Evolutionary conservation across 306 rosid species (phyloP).

Genomic region (Prunus mongolica): DNA sequence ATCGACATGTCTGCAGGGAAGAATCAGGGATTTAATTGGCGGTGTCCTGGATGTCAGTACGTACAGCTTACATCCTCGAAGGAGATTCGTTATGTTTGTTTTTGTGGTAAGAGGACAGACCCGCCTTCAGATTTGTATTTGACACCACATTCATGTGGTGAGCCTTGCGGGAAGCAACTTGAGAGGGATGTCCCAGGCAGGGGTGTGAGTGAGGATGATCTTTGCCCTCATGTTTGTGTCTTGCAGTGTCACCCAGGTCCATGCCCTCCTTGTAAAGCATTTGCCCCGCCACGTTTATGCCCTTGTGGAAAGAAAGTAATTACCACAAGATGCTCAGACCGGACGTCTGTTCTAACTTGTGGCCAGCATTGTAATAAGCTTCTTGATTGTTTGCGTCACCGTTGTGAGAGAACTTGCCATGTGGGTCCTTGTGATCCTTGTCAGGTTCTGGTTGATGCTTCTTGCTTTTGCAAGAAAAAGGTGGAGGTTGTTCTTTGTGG

Average conservation of each 20-base stretch:
- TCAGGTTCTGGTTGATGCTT: slow-evolving; percentile 54
- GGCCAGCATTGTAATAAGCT: slow-evolving; percentile 76
- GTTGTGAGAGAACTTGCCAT: slow-evolving; percentile 63
- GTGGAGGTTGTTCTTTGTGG: slow-evolving; percentile 65
- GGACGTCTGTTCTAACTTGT: slow-evolving; percentile 72
- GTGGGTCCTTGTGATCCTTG: slow-evolving; percentile 85
- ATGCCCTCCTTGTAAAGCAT: slow-evolving; percentile 91
- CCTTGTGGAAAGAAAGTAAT: slow-evolving; percentile 87
- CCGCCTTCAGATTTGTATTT: slow-evolving; percentile 89
- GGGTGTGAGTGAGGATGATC: slow-evolving; percentile 58
- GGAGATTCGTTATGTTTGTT: slow-evolving; percentile 84
- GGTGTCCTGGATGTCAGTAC: slow-evolving; percentile 96
- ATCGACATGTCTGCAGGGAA: slow-evolving; percentile 65
- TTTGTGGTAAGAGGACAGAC: slow-evolving; percentile 83
- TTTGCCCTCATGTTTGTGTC: slow-evolving; percentile 87
- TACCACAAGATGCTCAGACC: slow-evolving; percentile 80
- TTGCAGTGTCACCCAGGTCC: slow-evolving; percentile 99
- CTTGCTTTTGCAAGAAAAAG: slow-evolving; percentile 72
- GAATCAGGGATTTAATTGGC: slow-evolving; percentile 86
- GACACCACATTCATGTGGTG: slow-evolving; percentile 96
- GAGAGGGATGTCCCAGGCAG: slow-evolving; percentile 47
- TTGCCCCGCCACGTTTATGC: slow-evolving; percentile 74
- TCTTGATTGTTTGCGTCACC: slow-evolving; percentile 76
- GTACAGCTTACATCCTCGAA: slow-evolving; percentile 64
- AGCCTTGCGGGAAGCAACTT: slow-evolving; percentile 81